phyloP scores from a whole-genome alignment of 805 yeast genomes.

The Candida ipomoeae region DNA sequence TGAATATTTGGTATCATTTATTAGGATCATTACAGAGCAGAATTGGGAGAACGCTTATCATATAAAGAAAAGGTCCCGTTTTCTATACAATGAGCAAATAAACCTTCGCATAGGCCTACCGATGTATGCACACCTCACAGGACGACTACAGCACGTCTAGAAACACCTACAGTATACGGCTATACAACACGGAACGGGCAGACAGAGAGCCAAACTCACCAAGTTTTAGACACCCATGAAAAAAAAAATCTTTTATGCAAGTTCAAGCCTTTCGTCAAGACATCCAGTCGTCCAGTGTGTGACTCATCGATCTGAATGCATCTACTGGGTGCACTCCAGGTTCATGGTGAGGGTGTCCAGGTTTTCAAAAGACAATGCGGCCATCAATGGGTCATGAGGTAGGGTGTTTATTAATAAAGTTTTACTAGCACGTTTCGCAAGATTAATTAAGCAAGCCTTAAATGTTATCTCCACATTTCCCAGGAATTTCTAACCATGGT shows the following conservation, averaged over 20 bases:
- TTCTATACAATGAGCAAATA: constrained; percentile 3
- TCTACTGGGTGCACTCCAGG: background rate
- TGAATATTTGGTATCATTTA: constrained; percentile 75
- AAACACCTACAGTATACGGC: background rate
- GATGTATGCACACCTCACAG: background rate
- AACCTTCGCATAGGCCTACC: background rate
- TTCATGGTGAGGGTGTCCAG: background rate
- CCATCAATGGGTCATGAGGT: background rate
- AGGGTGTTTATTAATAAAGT: background rate
- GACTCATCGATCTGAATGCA: background rate
- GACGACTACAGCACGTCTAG: background rate
- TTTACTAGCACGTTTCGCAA: background rate
- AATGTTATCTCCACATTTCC: background rate
- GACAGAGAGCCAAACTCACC: no score
- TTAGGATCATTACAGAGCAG: constrained; percentile 56
- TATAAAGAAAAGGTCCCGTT: background rate
- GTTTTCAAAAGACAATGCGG: background rate
- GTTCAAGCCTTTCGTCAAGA: background rate
- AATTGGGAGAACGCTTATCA: background rate
- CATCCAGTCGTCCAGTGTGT: background rate
- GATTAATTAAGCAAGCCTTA: background rate
- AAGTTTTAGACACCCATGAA: no score
- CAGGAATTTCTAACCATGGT: background rate
- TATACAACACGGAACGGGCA: no score
- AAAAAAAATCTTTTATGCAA: background rate